A percentile compares a stretch with the other conserved stretches of the same genome.
phyloP scores from a whole-genome alignment of 2,329 filamentous ascomycete species.

The Alternaria sp. region DNA sequence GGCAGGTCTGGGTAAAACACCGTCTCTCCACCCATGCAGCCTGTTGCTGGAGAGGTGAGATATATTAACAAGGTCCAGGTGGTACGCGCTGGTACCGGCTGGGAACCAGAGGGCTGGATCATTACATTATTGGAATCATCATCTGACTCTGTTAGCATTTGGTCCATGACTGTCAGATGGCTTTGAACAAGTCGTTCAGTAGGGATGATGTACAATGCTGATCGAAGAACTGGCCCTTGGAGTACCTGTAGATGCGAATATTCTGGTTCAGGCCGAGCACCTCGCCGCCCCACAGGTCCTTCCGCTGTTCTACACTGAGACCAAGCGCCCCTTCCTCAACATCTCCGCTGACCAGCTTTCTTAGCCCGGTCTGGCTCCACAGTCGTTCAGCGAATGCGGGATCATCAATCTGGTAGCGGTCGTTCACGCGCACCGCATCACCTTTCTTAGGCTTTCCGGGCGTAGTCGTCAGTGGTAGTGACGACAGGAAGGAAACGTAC shows the following conservation, averaged over 20 bases:
- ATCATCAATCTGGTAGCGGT: slow-evolving; percentile 86
- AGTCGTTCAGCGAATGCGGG: slow-evolving; percentile 74
- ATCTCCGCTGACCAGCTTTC: slow-evolving; percentile 61
- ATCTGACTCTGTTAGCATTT: slow-evolving; percentile 56
- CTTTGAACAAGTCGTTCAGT: too few species aligned
- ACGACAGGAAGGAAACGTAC: slow-evolving; percentile 77
- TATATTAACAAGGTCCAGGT: slow-evolving; percentile 95
- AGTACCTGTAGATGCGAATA: slow-evolving; percentile 89
- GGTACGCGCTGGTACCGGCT: slow-evolving; percentile 67
- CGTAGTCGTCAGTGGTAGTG: slow-evolving; percentile 77
- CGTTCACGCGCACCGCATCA: slow-evolving; percentile 86
- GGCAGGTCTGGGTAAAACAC: slow-evolving; percentile 79
- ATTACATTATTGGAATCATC: slow-evolving; percentile 83
- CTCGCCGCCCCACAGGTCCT: slow-evolving; percentile 76
- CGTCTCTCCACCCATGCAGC: slow-evolving; percentile 86
- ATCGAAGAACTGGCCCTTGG: slow-evolving; percentile 87
- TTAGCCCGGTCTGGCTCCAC: slow-evolving; percentile 81
- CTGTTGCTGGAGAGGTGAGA: slow-evolving; percentile 76
- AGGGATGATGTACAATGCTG: slow-evolving; percentile 76
- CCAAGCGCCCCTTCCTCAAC: slow-evolving; percentile 45
- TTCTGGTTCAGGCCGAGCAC: slow-evolving; percentile 87
- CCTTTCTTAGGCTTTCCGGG: slow-evolving; percentile 80
- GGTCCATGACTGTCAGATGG: not conserved
- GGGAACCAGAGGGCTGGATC: slow-evolving; percentile 52
- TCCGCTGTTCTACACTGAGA: slow-evolving; percentile 44